Evolutionary conservation across 108 stramenopile species (phyloP).

Genomic region (Chaetoceros tenuissimus): DNA sequence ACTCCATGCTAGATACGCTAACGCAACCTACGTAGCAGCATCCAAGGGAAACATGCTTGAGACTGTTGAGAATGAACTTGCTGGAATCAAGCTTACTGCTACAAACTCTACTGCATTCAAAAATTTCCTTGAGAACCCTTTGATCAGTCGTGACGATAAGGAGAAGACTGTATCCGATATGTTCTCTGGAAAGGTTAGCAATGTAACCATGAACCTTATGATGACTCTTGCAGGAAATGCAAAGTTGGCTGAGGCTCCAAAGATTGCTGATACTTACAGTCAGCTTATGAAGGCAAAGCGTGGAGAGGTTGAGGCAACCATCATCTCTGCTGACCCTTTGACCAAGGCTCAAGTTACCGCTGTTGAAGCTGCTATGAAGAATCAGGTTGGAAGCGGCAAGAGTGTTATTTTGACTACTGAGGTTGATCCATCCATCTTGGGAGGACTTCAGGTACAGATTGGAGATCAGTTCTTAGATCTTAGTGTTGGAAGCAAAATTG

Average conservation of each 20-base stretch:
- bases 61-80: slow-evolving; percentile 80
- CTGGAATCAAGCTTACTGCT: slow-evolving; percentile 61
- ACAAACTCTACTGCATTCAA: slow-evolving; percentile 43
- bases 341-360: slow-evolving; percentile 52
- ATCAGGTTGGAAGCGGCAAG: slow-evolving; percentile 58
- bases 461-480: slow-evolving; percentile 97
- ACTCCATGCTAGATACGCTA: slow-evolving; percentile 91
- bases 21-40: slow-evolving; percentile 90
- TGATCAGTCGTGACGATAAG: slow-evolving; percentile 78
- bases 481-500: slow-evolving; percentile 84
- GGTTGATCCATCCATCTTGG: slow-evolving; percentile 87
- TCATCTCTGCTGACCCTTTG: slow-evolving; percentile 78
- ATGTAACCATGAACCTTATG: slow-evolving; percentile 83
- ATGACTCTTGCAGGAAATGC: slow-evolving; percentile 92
- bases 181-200: slow-evolving; percentile 50
- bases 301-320: slow-evolving; percentile 90
- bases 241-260: slow-evolving; percentile 63
- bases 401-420: slow-evolving; percentile 69
- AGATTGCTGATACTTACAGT: slow-evolving; percentile 63
- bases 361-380: slow-evolving; percentile 77
- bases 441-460: slow-evolving; percentile 94
- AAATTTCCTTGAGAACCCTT: slow-evolving; percentile 80
- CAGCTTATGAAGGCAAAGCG: slow-evolving; percentile 92
- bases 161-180: slow-evolving; percentile 45
- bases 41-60: slow-evolving; percentile 74